phyloP scores from a whole-genome alignment of 2,329 filamentous ascomycete genomes.

The Pyrenochaeta sp. region DNA sequence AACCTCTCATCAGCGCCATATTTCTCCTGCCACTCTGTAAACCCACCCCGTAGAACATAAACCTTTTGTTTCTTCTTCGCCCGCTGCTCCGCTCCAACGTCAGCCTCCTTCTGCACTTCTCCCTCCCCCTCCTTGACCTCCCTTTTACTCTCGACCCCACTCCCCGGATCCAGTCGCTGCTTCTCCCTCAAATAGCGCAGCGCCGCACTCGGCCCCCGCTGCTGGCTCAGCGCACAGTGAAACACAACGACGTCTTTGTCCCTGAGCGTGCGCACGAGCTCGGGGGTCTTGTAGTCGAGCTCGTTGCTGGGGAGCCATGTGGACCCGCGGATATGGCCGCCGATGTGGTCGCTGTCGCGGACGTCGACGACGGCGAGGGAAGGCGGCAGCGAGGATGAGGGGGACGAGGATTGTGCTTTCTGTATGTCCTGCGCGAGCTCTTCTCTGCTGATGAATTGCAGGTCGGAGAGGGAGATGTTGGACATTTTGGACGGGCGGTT shows the following conservation, averaged over 20 bases:
- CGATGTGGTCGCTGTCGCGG: constrained; percentile 87
- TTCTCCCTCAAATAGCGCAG: constrained; percentile 79
- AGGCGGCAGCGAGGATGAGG: constrained; percentile 26
- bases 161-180: constrained; percentile 57
- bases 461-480: constrained; percentile 67
- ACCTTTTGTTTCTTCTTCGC: constrained; percentile 71
- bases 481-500: constrained; percentile 15
- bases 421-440: constrained; percentile 62
- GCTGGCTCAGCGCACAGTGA: constrained; percentile 91
- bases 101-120: constrained; percentile 26
- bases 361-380: constrained; percentile 84
- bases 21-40: constrained; percentile 86
- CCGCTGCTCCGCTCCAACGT: constrained; percentile 19
- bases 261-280: constrained; percentile 79
- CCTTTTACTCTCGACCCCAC: constrained; percentile 26
- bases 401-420: constrained; percentile 40
- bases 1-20: constrained; percentile 79
- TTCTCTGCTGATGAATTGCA: constrained; percentile 72
- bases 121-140: constrained; percentile 23
- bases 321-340: constrained; percentile 84
- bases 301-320: constrained; percentile 77
- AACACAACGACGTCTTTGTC: constrained; percentile 88
- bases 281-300: constrained; percentile 80
- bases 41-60: constrained; percentile 83
- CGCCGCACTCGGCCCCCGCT: constrained; percentile 86